Base-by-base conservation (phyloP, 495 filamentous ascomycete species). In the Podospora pseudoanserina region DNA sequence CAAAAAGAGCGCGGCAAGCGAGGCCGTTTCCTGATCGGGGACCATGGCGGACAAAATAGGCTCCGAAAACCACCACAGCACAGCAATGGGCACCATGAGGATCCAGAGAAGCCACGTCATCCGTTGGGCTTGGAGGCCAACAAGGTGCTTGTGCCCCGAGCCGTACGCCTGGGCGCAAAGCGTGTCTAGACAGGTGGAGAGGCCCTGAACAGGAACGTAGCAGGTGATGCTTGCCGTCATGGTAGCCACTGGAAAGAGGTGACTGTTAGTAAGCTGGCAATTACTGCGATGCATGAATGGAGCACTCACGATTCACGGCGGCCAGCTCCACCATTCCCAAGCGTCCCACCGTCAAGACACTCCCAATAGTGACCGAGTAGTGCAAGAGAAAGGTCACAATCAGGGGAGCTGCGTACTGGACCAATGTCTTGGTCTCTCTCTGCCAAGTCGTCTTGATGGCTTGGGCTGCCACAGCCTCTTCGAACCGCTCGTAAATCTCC, bases 391-490 rank as follows among this genome's bases (percentile, higher is more conserved):
- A 92, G 0, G 90, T 91, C n/a, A 90, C 69, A 61, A 90, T 86
- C 11, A 92, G 75, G 0, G 88, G 84, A 4, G 77, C 78, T 0
- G 87, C 83, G 70, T 89, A 90, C 71, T 79, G 81, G 3, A 74
- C 73, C 53, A 85, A 76, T 0, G 91, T 90, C 76, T 90, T 88
- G 1, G 88, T 85, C 80, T 97, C 93, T 66, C 91, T 86, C 72
- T 88, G 87, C 91, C 92, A 96, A 0, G 92, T 92, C 4, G 93
- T 96, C 62, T 90, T 87, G 68, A 96, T 91, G 68, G 83, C 80
- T 6, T 91, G 91, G 3, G 86, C 84, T 1, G 84, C 81, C 16
- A 94, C 91, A 2, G 92, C 91, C 54, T 90, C 88, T 65, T 92
- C 89, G 92, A 92, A 97, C 78, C 39, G 44, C 87, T 67, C 49